A percentile compares a stretch with the other conserved stretches of the same genome.
phyloP scores from a whole-genome alignment of 2,329 filamentous ascomycete genomes.

The Colletotrichum plurivorum region DNA sequence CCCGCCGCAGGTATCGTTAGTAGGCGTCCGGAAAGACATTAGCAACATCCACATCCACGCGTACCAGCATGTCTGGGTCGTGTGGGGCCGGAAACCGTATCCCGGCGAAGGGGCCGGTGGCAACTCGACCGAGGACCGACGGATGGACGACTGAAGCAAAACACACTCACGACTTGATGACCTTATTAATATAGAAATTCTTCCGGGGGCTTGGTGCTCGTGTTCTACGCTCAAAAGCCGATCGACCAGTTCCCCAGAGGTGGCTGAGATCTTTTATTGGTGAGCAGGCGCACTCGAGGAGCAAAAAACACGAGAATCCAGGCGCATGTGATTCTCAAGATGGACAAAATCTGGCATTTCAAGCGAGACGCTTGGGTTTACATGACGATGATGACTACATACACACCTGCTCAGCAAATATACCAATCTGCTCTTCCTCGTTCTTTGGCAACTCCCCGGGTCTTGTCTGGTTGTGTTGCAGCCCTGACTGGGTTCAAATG shows the following conservation, averaged over 20 bases:
- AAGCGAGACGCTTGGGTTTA: not conserved
- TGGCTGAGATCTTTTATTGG: too few species aligned
- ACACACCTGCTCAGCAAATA: not conserved
- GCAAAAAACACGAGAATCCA: too few species aligned
- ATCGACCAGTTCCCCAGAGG: too few species aligned
- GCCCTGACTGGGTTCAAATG: too few species aligned
- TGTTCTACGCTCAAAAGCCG: too few species aligned
- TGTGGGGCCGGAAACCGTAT: constrained; percentile 66
- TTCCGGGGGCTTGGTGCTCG: not conserved
- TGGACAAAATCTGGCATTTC: not conserved
- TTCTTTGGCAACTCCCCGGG: too few species aligned
- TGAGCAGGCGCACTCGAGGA: too few species aligned
- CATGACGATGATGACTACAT: not conserved
- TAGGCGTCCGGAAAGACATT: constrained; percentile 64
- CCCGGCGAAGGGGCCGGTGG: constrained; percentile 46
- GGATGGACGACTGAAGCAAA: not conserved
- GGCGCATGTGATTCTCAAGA: not conserved
- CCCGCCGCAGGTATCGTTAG: constrained; percentile 58
- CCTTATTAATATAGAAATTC: not conserved
- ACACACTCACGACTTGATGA: constrained; percentile 18
- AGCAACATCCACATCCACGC: constrained; percentile 62
- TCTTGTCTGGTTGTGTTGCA: too few species aligned
- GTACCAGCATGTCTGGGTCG: constrained; percentile 64
- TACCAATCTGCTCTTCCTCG: constrained; percentile 47
- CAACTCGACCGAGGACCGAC: not conserved